phyloP scores from a whole-genome alignment of 768 basidiomycete genomes.

The Pleurotus ostreatus region DNA sequence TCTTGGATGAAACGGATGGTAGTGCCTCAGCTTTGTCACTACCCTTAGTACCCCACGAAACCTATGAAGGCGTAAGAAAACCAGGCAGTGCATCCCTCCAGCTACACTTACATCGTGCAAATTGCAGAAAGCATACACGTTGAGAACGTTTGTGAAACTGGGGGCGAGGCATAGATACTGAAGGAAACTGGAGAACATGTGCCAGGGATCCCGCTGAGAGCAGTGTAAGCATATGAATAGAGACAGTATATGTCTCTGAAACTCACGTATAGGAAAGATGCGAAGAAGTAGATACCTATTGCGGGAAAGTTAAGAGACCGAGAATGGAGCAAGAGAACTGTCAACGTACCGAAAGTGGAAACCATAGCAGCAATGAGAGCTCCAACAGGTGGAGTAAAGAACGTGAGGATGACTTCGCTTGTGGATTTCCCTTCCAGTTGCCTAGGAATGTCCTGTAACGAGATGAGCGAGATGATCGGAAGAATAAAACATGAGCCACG shows the following conservation, averaged over 20 bases:
- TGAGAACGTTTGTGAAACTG: constrained; percentile 91
- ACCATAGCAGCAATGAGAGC: constrained; percentile 82
- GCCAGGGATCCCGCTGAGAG: constrained; percentile 89
- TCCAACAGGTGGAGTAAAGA: constrained; percentile 76
- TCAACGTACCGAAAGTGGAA: constrained; percentile 72
- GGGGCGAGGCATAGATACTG: constrained; percentile 90
- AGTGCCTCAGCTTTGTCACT: constrained; percentile 89
- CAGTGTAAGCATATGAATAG: neutral
- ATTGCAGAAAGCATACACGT: constrained; percentile 97
- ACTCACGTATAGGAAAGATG: constrained; percentile 84
- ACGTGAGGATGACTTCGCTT: constrained; percentile 46
- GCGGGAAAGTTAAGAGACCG: constrained; percentile 10
- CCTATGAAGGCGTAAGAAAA: constrained; percentile 30
- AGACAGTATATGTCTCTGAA: neutral
- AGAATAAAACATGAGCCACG: constrained; percentile 16
- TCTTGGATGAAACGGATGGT: constrained; percentile 57
- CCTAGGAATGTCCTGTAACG: constrained; percentile 46
- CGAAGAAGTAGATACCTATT: constrained; percentile 72
- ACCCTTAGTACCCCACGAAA: constrained; percentile 94
- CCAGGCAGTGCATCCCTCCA: neutral
- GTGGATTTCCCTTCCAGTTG: constrained; percentile 45
- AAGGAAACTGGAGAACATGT: constrained; percentile 91
- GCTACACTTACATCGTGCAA: constrained; percentile 69
- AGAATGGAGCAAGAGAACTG: neutral
- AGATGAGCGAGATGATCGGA: neutral